phyloP scores from a whole-genome alignment of 164 flowering plant species.

The Nelumbo lutea region DNA sequence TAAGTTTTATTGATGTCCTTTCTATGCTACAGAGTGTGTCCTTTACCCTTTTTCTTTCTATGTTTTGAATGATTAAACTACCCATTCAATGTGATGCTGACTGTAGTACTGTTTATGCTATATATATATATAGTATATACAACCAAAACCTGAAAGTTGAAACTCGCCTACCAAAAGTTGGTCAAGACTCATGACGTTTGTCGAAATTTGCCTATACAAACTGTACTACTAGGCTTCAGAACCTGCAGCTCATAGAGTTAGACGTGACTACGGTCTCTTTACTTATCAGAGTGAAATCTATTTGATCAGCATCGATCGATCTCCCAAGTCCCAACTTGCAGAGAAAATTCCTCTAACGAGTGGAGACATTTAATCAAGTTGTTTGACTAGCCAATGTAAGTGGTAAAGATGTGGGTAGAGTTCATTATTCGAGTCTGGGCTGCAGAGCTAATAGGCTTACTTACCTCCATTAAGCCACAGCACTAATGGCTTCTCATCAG shows the following conservation, averaged over 20 bases:
- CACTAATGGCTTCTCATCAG: constrained; percentile 26
- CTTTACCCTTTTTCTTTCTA: background rate
- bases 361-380: background rate
- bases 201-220: background rate
- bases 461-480: constrained; percentile 35
- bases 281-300: background rate
- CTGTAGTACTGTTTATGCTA: too few relatives aligned
- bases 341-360: background rate
- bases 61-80: background rate
- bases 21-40: background rate
- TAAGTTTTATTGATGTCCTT: too few relatives aligned
- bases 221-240: background rate
- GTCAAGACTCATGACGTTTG: too few relatives aligned
- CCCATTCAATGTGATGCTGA: too few relatives aligned
- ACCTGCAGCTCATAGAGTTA: background rate
- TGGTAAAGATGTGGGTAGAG: too few relatives aligned
- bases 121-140: too few relatives aligned
- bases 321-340: background rate
- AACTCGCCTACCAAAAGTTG: background rate
- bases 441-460: too few relatives aligned
- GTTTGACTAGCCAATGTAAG: background rate
- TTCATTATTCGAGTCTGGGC: too few relatives aligned
- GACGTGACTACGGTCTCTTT: background rate
- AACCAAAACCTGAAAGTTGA: too few relatives aligned
- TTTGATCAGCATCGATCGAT: constrained; percentile 3